Base-by-base conservation (phyloP, 306 rosid genomes). In the Spatholobus suberectus region DNA sequence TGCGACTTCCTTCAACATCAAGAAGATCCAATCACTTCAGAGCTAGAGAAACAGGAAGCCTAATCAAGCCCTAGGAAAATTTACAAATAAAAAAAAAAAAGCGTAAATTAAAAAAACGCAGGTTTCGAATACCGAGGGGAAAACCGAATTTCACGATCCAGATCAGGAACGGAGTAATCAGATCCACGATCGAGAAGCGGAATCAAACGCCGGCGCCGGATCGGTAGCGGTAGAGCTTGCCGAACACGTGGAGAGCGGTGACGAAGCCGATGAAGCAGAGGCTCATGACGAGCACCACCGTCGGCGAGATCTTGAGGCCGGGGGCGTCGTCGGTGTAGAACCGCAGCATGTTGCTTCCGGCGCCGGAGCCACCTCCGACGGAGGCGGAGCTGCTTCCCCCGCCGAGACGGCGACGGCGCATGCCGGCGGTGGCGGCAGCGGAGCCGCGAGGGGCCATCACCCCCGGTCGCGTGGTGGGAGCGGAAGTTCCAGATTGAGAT, bases 321-420 rank as follows among this genome's bases (percentile, higher is more conserved):
- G 98, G 97, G 6, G 97, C 97, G 18, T 92, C 96, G 32, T 94
- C 97, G 5, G 98, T 94, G 92, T 94, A 94, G 91, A 94, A 94
- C 34, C 98, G 88, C 29, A 92, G 89, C 98, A 94, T 92, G 85
- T 94, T 94, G 81, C 26, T 80, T 81, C 85, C 18, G 63, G 59
- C 78, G 11, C 85, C 85, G 82, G 82, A 65, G 24, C 83, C 70
- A 0, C 80, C 73, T 43, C 80, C 85, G 3, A 27, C 83, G 0
- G 55, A 18, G 35, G 32, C 44, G 17, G 89, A 68, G 80, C 76
- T 79, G 84, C 13, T 86, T 5, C 86, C 87, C 1, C 88, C 78
- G 21, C 83, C 86, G 9, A 85, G 23, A 2, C 98, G 91, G 32
- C 98, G 98, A 37, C 97, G 98, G 54, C 98, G 94, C 88, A 91